A percentile compares a stretch with the other conserved stretches of the same genome.
Conservation (phyloP, 116 monocot species). For the Zostera marina region DNA sequence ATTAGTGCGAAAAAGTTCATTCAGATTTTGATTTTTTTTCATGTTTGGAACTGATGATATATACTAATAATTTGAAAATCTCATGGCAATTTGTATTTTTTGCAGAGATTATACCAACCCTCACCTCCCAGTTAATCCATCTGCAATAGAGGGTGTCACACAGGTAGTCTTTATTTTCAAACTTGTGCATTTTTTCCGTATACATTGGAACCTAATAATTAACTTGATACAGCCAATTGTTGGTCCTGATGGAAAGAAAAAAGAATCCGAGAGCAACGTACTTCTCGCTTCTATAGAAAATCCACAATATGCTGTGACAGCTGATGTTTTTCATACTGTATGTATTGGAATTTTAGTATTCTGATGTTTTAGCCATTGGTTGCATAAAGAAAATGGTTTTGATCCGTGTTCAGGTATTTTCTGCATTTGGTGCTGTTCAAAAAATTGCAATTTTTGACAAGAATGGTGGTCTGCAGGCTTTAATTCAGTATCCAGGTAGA, state of each 20-base stretch:
- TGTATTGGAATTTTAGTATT: not conserved
- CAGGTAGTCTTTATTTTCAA: conserved; percentile 23
- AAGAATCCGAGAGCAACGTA: conserved; percentile 90
- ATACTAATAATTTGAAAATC: not conserved
- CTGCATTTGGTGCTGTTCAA: conserved; percentile 64
- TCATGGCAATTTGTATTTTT: conserved; percentile 2
- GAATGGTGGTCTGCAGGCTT: conserved; percentile 60
- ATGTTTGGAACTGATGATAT: no score
- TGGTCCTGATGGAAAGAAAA: conserved; percentile 67
- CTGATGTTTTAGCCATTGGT: not conserved
- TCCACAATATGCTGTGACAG: conserved; percentile 87
- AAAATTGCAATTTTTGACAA: conserved; percentile 88
- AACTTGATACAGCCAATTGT: conserved; percentile 24
- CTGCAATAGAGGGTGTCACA: conserved; percentile 49
- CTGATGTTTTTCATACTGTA: conserved; percentile 88
- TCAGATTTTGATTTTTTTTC: not conserved
- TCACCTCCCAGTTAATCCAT: conserved; percentile 58
- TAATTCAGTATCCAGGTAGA: conserved; percentile 64
- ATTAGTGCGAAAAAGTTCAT: not conserved
- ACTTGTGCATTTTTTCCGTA: not conserved
- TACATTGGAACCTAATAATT: not conserved
- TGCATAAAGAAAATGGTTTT: not conserved
- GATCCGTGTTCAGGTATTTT: conserved; percentile 41
- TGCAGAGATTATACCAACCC: conserved; percentile 74
- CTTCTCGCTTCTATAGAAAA: conserved; percentile 89